Evolutionary conservation across 768 basidiomycete species (phyloP).

Genomic region (Hortiboletus campestris): DNA sequence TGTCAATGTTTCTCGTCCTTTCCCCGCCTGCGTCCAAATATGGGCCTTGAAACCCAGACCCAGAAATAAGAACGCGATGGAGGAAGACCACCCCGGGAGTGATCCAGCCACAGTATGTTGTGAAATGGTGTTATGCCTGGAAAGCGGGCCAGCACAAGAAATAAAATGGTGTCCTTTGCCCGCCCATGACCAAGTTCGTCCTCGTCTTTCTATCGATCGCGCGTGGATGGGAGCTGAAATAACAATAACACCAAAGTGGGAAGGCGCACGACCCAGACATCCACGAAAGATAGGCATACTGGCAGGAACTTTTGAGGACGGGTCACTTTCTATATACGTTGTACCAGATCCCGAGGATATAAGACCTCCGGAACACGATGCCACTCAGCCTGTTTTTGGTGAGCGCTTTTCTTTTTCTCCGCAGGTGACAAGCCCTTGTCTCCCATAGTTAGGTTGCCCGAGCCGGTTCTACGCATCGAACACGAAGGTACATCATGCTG

Average conservation of each 20-base stretch:
- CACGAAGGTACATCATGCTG: constrained; percentile 74
- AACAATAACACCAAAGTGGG: constrained; percentile 16
- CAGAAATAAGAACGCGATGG: constrained; percentile 8
- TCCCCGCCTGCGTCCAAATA: constrained; percentile 76
- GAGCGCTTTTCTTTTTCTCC: constrained; percentile 14
- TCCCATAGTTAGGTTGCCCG: constrained; percentile 50
- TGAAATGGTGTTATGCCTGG: constrained; percentile 82
- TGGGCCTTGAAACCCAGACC: constrained; percentile 57
- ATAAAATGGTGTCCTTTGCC: constrained; percentile 94
- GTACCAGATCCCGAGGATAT: constrained; percentile 77
- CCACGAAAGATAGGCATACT: constrained; percentile 75
- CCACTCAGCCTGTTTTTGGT: constrained; percentile 49
- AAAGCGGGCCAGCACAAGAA: constrained; percentile 76
- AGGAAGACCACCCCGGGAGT: constrained; percentile 23
- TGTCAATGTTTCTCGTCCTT: constrained; percentile 51
- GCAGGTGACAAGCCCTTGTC: background rate
- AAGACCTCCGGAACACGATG: constrained; percentile 25
- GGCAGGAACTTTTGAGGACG: constrained; percentile 85
- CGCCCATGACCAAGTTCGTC: constrained; percentile 58
- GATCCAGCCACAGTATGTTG: constrained; percentile 51
- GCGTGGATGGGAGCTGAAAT: background rate
- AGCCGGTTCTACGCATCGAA: constrained; percentile 71
- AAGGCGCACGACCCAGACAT: constrained; percentile 17
- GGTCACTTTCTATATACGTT: constrained; percentile 72
- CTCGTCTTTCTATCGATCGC: background rate